Base-by-base conservation (phyloP, 129 eudicot species). In the Lactuca saligna region DNA sequence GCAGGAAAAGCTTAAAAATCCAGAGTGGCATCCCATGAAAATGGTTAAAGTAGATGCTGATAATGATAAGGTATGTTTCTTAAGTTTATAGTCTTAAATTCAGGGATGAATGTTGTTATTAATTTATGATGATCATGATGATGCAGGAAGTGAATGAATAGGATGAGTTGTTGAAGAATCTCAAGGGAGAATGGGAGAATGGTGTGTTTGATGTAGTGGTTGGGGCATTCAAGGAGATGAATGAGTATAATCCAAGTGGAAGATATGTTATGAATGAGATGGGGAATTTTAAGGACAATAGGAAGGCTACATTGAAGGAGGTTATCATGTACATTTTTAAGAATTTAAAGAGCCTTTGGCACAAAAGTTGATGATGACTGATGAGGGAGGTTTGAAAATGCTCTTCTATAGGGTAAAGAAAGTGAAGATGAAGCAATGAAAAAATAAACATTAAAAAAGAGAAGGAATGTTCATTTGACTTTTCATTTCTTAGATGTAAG, bases 1-100 rank as follows among this genome's bases (percentile, higher is more conserved):
- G 98, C 95, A 89, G 63, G 97, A 93, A 17, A 85, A 78, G 17
- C 71, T 93, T 46, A 93, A 75, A 70, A 75, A 89, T 56, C 66
- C 96, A 3, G 82, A 76, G 10, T 93, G 95, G 95, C 86, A 89
- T 75, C 97, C 98, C 0, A 56, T 84, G 9, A 91, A 75, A 65
- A 72, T 87, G 41, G 68, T 83, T 4, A 53, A 41, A 17, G 70
- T 31, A 11, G 82, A 75, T 0, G 90, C 80, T 39, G 80, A 35
- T 39, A 78, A 35, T 17, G 65, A 69, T 62, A 53, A 84, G 85
- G 91, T 84, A 61, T 58, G 64, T 3, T 5, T 37, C 34, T 33
- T 13, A 69, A 0, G 0, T 20, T 20, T 20, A 20, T 20, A 20
- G 20, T 20, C 20, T 20, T 20, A 20, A 20, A 20, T 20, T 20